Conservation (phyloP, 2,329 filamentous ascomycete species). For the Arthrobotrys sphaeroides region DNA sequence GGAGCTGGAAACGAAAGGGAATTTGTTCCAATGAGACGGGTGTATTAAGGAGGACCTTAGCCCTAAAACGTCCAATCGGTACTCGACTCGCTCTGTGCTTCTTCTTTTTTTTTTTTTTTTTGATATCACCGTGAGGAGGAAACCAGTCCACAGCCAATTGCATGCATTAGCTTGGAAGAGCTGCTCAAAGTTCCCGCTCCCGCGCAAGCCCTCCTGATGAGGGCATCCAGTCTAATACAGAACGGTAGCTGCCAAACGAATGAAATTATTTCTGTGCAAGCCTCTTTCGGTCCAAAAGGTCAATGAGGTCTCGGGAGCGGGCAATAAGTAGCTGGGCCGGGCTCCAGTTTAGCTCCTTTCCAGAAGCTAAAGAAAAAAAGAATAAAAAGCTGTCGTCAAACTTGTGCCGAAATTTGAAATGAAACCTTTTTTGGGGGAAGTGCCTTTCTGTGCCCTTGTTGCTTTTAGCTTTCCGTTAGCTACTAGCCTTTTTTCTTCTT, state of each 20-base stretch:
- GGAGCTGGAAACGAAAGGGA: neutral
- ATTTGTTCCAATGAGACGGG: neutral
- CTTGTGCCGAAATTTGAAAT: slow-evolving; percentile 38
- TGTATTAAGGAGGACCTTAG: slow-evolving; percentile 27
- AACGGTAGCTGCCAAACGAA: too few species aligned
- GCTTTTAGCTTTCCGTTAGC: neutral
- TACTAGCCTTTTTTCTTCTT: neutral
- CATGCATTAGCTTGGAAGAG: slow-evolving; percentile 22
- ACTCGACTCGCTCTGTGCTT: too few species aligned
- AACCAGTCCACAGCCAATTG: slow-evolving; percentile 33
- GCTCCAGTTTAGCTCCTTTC: neutral
- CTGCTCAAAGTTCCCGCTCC: slow-evolving; percentile 46
- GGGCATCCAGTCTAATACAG: slow-evolving; percentile 27
- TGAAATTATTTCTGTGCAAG: slow-evolving; percentile 4
- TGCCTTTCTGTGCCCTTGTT: slow-evolving; percentile 6
- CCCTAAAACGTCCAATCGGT: slow-evolving; percentile 21
- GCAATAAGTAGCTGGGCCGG: neutral
- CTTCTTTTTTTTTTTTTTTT: neutral
- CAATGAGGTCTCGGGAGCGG: slow-evolving; percentile 6
- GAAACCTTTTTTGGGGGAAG: slow-evolving; percentile 18
- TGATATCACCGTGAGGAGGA: slow-evolving; percentile 19
- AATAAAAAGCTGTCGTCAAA: slow-evolving; percentile 11
- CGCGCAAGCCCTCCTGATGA: slow-evolving; percentile 35
- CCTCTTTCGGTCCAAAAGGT: neutral
- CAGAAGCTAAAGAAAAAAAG: neutral